Base-by-base conservation (phyloP, 2,329 filamentous ascomycete species). In the Calonectria crousiana region DNA sequence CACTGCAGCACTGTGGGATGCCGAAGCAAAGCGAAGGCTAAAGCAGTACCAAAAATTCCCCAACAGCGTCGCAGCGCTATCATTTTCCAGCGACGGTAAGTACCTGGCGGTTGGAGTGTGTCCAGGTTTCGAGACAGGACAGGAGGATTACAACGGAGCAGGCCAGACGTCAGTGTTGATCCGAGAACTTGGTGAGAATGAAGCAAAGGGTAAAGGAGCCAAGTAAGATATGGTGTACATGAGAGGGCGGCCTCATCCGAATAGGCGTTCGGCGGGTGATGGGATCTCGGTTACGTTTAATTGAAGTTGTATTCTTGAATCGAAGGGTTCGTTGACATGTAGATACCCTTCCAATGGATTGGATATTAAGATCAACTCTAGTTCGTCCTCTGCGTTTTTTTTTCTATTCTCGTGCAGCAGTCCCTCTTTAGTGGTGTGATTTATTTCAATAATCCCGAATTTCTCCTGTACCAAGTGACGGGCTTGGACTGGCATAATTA, bases 1-100 rank as follows among this genome's bases (percentile, higher is more conserved):
- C 44, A 94, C 96, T 11, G 95, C 98, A n/a, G 95, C 95, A 6
- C 86, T 98, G 53, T 98, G 96, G 96, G 96, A 98, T 83, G 95
- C 94, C 13, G 93, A 95, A 80, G 94, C 95, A 71, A 98, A 98
- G 91, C 90, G 95, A 81, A 91, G 96, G 83, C 94, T 98, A 84
- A 91, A 95, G 82, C 95, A 97, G 83, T 98, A 98, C 84, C 95
- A 95, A 81, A 94, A 94, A 81, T 95, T 96, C 72, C 90, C 93
- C 20, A 92, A 95, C 53, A 95, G 93, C 81, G 92, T 98, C 10
- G 93, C 94, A 13, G 93, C 93, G 0, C 86, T 98, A 74, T 91
- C 91, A 1, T 98, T 98, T 83, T 95, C 93, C 49, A 87, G 87
- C 1, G 93, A 97, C 80, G 96, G 96, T 10, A 93, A 90, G 78